These are phyloP conservation scores for Lizonia empirigonia DNA, from an alignment of 2,329 filamentous ascomycete genomes.

Conservation along the genomic window DNA sequence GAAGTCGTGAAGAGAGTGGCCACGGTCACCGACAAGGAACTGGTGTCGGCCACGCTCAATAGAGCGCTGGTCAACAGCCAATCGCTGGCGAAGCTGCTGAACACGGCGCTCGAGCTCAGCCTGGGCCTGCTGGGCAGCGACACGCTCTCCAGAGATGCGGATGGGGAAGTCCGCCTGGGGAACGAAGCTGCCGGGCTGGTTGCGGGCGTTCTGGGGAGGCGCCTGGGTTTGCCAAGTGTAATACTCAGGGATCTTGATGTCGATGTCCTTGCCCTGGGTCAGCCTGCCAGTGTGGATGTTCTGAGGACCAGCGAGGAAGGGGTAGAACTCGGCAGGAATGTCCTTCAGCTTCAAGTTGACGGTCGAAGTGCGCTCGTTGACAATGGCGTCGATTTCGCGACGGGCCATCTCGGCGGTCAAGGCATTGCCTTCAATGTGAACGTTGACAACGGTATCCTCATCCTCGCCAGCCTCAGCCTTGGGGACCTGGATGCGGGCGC, in stretches of 20 bases:
- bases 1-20: conserved; percentile 82
- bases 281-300: conserved; percentile 71
- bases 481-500: conserved; percentile 88
- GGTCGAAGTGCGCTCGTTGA: conserved; percentile 81
- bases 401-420: conserved; percentile 83
- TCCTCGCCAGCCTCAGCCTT: conserved; percentile 82
- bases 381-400: conserved; percentile 84
- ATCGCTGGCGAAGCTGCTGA: conserved; percentile 73
- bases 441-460: conserved; percentile 78
- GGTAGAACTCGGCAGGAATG: conserved; percentile 91
- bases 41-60: conserved; percentile 89
- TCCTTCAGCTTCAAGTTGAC: conserved; percentile 80
- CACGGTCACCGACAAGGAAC: conserved; percentile 88
- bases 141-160: conserved; percentile 82
- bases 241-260: conserved; percentile 82
- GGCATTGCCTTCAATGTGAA: conserved; percentile 88
- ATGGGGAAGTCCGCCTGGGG: conserved; percentile 79
- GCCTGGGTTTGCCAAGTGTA: conserved; percentile 73
- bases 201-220: conserved; percentile 66
- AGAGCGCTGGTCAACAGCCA: conserved; percentile 77
- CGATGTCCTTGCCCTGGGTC: conserved; percentile 74
- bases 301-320: conserved; percentile 85
- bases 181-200: conserved; percentile 71
- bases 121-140: conserved; percentile 78
- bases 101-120: conserved; percentile 80